These are phyloP conservation scores for Ulota crispa DNA, from an alignment of 225 moss, liverwort and hornwort genomes.

Conservation along the genomic window DNA sequence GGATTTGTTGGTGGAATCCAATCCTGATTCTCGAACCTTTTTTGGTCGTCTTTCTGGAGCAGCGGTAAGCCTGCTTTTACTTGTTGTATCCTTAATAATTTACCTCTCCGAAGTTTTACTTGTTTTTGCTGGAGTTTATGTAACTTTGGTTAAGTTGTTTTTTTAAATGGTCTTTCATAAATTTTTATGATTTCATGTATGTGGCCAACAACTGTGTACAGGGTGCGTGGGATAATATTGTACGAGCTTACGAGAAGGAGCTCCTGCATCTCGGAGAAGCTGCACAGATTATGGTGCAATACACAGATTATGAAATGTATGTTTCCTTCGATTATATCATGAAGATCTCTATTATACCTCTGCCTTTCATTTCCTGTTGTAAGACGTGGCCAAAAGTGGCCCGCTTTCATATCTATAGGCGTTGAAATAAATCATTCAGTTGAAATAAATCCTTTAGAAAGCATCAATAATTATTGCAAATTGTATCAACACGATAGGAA, in stretches of 20 bases:
- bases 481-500: not conserved
- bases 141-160: not conserved
- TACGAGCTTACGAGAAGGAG: constrained; percentile 96
- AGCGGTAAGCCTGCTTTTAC: constrained; percentile 58
- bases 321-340: not conserved
- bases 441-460: not conserved
- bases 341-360: not conserved
- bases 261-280: constrained; percentile 83
- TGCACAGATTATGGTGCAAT: constrained; percentile 93
- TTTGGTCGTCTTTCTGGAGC: constrained; percentile 82
- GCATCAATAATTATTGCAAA: not conserved
- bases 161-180: not conserved
- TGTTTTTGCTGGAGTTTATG: not conserved
- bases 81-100: not conserved
- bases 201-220: constrained; percentile 28
- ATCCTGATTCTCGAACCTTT: constrained; percentile 77
- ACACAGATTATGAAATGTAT: constrained; percentile 96
- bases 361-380: not conserved
- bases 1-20: constrained; percentile 59
- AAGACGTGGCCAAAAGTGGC: not conserved
- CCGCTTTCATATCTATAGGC: not conserved
- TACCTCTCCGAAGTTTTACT: not conserved
- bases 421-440: not conserved
- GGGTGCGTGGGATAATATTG: constrained; percentile 93
- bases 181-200: not conserved